Evolutionary conservation across 129 eudicot species (phyloP), one percentile per base, ranked within the genome.

Genomic region (Centrapalus pauciflorus): DNA sequence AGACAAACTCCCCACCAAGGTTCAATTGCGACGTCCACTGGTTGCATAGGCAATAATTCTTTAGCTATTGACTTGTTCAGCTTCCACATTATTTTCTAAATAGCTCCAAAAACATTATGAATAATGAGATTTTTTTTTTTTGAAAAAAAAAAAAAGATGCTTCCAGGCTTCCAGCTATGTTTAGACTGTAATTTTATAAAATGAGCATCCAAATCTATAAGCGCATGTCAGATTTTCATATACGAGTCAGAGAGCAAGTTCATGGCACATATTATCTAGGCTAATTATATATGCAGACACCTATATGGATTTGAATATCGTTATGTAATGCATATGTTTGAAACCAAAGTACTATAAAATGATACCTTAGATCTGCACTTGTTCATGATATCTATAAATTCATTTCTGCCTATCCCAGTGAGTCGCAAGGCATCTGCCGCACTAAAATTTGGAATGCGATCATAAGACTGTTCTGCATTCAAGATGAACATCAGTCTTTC

Each of bases 1-100:
- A 94, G 88, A 78, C 95, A 89, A 73, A 89, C 90, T 51, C 94
- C 99, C 99, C 99, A 94, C 99, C 97, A 94, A 55, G 96, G 96
- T 74, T 94, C 99, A 52, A 89, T 89, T 10, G 73, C 52, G 27
- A 86, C 71, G 65, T 94, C 99, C 74, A 88, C 95, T 28, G 99
- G 97, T 69, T 86, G 95, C 64, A 75, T 60, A 23, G 99, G 99
- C 81, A 94, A 78, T 61, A 74, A 80, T 69, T 94, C 99, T 82
- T 80, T 94, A 33, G 99, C 99, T 67, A 94, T 94, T 45, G 99
- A 89, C 85, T 94, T 94, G 84, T 89, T 94, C 73, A 94, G 84
- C 87, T 94, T 94, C 99, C 99, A 94, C 99, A 94, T 94, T 38
- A 94, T 83, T 84, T 94, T 94, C 99, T 94, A 84, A 68, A 82